Evolutionary conservation across 2,329 filamentous ascomycete species (phyloP).

Genomic region (Tolypocladium pustulatum): DNA sequence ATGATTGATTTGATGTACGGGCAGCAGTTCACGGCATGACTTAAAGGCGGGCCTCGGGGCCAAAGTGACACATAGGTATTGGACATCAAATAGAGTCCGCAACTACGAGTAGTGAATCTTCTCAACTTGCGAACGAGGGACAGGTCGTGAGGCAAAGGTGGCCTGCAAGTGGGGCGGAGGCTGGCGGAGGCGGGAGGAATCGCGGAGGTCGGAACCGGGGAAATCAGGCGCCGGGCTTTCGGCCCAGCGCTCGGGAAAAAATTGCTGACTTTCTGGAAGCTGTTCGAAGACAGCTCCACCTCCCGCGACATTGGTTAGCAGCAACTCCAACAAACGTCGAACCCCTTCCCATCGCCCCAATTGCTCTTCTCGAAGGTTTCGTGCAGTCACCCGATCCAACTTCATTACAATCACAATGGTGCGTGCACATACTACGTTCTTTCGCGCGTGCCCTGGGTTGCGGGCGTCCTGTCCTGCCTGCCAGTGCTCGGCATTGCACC

Average conservation of each 20-base stretch:
- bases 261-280: constrained; percentile 30
- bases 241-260: constrained; percentile 19
- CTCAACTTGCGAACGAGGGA: too few relatives aligned
- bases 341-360: not conserved
- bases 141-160: not conserved
- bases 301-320: not conserved
- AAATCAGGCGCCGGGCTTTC: constrained; percentile 18
- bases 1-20: not conserved
- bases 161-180: not conserved
- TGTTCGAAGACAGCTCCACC: constrained; percentile 27
- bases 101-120: not conserved
- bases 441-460: not conserved
- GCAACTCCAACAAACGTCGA: not conserved
- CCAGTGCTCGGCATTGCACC: not conserved
- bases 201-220: constrained; percentile 19
- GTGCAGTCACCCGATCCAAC: not conserved
- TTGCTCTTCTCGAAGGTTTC: not conserved
- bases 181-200: not conserved
- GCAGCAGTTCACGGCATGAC: not conserved
- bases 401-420: constrained; percentile 18
- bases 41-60: not conserved
- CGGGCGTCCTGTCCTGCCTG: not conserved
- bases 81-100: not conserved
- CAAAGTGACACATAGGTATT: not conserved
- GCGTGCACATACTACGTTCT: constrained; percentile 5